Evolutionary conservation across 2,329 filamentous ascomycete genomes (phyloP).

Genomic region (Bretziella fagacearum): DNA sequence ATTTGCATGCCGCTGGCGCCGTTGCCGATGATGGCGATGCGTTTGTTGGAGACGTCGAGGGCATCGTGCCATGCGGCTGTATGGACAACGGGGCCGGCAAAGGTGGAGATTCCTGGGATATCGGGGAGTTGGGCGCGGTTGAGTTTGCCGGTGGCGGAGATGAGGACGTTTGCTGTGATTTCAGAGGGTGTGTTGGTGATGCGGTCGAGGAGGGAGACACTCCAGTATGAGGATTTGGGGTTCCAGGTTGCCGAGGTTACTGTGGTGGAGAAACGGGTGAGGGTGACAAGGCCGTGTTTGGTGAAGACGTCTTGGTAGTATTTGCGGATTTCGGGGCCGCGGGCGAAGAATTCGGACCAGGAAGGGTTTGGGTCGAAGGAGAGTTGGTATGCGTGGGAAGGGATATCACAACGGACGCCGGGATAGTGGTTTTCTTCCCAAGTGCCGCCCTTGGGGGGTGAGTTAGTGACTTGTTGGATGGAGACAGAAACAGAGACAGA

Average conservation of each 20-base stretch:
- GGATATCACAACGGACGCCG: slow-evolving; percentile 50
- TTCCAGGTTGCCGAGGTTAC: slow-evolving; percentile 16
- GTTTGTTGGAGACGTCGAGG: slow-evolving; percentile 27
- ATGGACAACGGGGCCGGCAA: slow-evolving; percentile 35
- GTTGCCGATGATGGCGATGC: slow-evolving; percentile 35
- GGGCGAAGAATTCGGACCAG: slow-evolving; percentile 52
- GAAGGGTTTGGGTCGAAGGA: slow-evolving; percentile 50
- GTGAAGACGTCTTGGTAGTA: slow-evolving; percentile 30
- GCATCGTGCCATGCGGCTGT: slow-evolving; percentile 35
- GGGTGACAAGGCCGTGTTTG: background rate
- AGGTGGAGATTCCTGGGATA: slow-evolving; percentile 32
- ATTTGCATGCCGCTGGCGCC: slow-evolving; percentile 37
- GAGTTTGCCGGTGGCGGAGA: slow-evolving; percentile 20
- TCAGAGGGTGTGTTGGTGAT: background rate
- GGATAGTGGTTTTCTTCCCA: slow-evolving; percentile 43
- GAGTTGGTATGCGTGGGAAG: slow-evolving; percentile 53
- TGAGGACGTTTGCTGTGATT: slow-evolving; percentile 15
- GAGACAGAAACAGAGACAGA: background rate
- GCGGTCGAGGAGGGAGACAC: background rate
- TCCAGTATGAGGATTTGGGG: slow-evolving; percentile 12
- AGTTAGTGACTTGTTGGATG: background rate
- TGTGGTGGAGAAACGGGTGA: background rate
- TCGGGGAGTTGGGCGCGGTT: slow-evolving; percentile 26
- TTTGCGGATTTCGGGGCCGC: slow-evolving; percentile 45
- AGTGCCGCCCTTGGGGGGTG: slow-evolving; percentile 22